Evolutionary conservation across 768 basidiomycete genomes (phyloP), one percentile per base, ranked within the genome.

Genomic region (Boletus barrowsii): DNA sequence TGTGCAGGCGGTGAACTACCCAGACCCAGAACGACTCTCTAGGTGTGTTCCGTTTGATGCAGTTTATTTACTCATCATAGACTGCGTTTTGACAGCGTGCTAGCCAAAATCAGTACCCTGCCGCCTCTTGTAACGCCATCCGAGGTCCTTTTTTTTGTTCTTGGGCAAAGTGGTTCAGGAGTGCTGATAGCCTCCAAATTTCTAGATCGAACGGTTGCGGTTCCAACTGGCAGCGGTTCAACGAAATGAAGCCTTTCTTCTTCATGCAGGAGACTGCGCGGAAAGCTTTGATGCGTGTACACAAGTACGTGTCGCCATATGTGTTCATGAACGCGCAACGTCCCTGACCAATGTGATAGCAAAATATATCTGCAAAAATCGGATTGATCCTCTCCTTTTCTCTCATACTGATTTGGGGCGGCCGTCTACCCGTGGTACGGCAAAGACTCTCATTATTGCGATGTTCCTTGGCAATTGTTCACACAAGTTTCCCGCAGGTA

Each of bases 201-300:
- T 14, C 40, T 54, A 90, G 90, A 88, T 93, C 66, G 89, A 93
- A 68, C 81, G 92, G 10, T 77, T 98, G 51, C 80, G 93, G 47
- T 78, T 84, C 65, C 92, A 95, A 57, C 76, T 98, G 18, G 74
- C 78, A 33, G 83, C 83, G 35, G 93, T 95, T 3, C 88, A 97
- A 61, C 79, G 79, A 18, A 90, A 92, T 57, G 84, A 95, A 63
- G 93, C 93, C 0, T 98, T 99, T 72, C 78, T 99, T 36, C 80
- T 99, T 3, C 97, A 99, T 57, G 97, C 97, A 1, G 97, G 97
- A 3, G 97, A 99, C 65, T 99, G 97, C 63, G 94, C 93, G n/a
- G 92, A 95, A 70, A 88, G 90, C 68, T 95, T 96, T 64, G 88
- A 90, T 62, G 92, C 91, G 0, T 94, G 92, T 68, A 93, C 90